phyloP scores from a whole-genome alignment of 345 rosid genomes.

The Mercurialis annua region DNA sequence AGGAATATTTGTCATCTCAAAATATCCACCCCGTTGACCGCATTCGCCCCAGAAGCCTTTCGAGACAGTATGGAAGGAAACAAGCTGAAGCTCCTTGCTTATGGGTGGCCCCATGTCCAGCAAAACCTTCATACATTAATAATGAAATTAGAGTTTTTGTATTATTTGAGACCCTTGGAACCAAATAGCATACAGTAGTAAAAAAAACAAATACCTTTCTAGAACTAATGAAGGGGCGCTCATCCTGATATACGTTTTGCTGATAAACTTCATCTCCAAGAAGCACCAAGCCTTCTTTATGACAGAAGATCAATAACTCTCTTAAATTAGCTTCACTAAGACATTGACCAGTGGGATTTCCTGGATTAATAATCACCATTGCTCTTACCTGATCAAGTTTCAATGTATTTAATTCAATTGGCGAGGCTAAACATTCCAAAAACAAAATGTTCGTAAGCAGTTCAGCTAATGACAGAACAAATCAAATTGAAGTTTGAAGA shows the following conservation, averaged over 20 bases:
- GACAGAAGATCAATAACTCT: slow-evolving; percentile 78
- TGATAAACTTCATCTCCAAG: slow-evolving; percentile 99
- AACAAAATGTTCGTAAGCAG: slow-evolving; percentile 9
- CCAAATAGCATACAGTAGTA: slow-evolving; percentile 15
- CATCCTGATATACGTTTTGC: slow-evolving; percentile 94
- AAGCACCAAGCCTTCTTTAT: slow-evolving; percentile 70
- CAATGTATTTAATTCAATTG: slow-evolving; percentile 8
- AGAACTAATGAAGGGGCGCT: slow-evolving; percentile 89
- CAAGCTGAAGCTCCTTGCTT: slow-evolving; percentile 86
- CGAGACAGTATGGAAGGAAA: slow-evolving; percentile 94
- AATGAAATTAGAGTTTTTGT: slow-evolving; percentile 14
- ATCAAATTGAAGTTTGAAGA: background rate
- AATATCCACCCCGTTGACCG: slow-evolving; percentile 99
- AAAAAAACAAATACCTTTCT: slow-evolving; percentile 55
- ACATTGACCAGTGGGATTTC: slow-evolving; percentile 99
- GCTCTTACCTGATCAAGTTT: slow-evolving; percentile 68
- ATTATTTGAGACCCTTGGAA: slow-evolving; percentile 9
- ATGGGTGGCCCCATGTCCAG: slow-evolving; percentile 83
- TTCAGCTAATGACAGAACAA: background rate
- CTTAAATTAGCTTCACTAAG: slow-evolving; percentile 84
- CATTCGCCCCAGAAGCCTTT: slow-evolving; percentile 99
- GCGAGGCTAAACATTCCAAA: background rate
- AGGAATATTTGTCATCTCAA: slow-evolving; percentile 98
- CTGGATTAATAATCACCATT: slow-evolving; percentile 98
- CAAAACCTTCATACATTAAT: slow-evolving; percentile 51